These are phyloP conservation scores for Polychytrium aggregatum DNA, from an alignment of 192 early-diverging fungal genomes.

Conservation along the genomic window DNA sequence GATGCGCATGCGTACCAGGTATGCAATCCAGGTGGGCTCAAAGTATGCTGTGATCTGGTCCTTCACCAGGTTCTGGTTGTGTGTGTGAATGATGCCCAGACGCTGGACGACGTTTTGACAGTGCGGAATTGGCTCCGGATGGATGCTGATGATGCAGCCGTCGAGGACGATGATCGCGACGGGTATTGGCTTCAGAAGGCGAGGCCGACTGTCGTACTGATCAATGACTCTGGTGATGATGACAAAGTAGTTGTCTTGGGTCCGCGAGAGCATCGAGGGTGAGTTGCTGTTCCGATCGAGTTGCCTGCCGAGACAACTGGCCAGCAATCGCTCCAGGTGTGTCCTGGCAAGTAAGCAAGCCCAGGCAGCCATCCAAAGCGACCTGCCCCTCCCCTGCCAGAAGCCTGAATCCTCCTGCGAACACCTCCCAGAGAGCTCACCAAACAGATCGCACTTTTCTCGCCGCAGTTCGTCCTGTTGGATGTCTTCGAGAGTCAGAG, in stretches of 20 bases:
- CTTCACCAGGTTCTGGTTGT: neutral
- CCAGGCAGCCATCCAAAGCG: too few relatives aligned
- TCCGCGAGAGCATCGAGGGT: neutral
- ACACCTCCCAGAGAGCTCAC: conserved; percentile 3
- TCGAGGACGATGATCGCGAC: conserved; percentile 5
- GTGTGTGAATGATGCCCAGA: neutral
- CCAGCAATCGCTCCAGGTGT: too few relatives aligned
- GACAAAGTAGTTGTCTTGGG: conserved; percentile 1
- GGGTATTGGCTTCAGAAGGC: neutral
- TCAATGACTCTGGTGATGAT: conserved; percentile 3
- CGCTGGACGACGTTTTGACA: neutral
- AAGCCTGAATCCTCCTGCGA: too few relatives aligned
- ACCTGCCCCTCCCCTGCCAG: too few relatives aligned
- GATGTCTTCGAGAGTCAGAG: conserved; percentile 9
- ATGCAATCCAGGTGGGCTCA: too few relatives aligned
- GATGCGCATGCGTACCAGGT: too few relatives aligned
- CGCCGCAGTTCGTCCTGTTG: neutral
- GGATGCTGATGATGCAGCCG: conserved; percentile 4
- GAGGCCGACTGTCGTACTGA: neutral
- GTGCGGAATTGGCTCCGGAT: conserved; percentile 4
- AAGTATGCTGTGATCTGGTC: neutral
- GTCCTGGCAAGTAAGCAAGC: too few relatives aligned
- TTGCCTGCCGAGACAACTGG: neutral
- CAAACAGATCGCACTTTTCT: conserved; percentile 8
- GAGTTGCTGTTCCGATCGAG: neutral